These are phyloP conservation scores for Yamadazyma sp. DNA, from an alignment of 1,139 yeast genomes.

Conservation along the genomic window DNA sequence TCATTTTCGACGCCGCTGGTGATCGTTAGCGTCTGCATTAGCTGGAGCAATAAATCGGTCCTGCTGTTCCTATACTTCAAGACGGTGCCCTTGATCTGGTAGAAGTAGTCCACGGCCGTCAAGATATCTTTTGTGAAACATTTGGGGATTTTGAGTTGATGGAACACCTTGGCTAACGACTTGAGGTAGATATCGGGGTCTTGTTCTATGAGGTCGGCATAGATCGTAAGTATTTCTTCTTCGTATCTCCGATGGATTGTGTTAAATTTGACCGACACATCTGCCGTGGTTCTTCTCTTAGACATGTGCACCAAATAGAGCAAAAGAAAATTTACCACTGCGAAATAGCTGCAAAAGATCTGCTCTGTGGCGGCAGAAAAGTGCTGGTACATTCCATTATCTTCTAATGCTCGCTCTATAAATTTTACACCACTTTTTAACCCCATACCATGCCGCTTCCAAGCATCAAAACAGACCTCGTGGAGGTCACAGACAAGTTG, in stretches of 20 bases:
- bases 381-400: too few relatives aligned
- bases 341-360: background rate
- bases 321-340: too few relatives aligned
- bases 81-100: slow-evolving; percentile 19
- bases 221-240: slow-evolving; percentile 35
- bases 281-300: slow-evolving; percentile 5
- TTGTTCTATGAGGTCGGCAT: slow-evolving; percentile 24
- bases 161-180: slow-evolving; percentile 27
- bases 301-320: too few relatives aligned
- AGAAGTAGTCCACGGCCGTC: slow-evolving; percentile 35
- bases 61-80: slow-evolving; percentile 13
- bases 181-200: slow-evolving; percentile 31
- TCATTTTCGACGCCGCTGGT: slow-evolving; percentile 19
- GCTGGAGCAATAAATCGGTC: slow-evolving; percentile 24
- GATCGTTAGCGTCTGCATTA: slow-evolving; percentile 34
- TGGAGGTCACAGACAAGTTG: slow-evolving; percentile 32
- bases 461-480: slow-evolving; percentile 42
- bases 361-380: too few relatives aligned
- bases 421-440: too few relatives aligned
- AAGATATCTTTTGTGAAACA: slow-evolving; percentile 36
- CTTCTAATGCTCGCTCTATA: too few relatives aligned
- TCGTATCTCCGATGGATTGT: slow-evolving; percentile 23
- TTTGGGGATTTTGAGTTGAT: slow-evolving; percentile 27
- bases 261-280: slow-evolving; percentile 15
- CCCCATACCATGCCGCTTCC: too few relatives aligned